A percentile compares a stretch with the other conserved stretches of the same genome.
Evolutionary conservation across 805 yeast species (phyloP).

Genomic region (Ogataea pignaliae): DNA sequence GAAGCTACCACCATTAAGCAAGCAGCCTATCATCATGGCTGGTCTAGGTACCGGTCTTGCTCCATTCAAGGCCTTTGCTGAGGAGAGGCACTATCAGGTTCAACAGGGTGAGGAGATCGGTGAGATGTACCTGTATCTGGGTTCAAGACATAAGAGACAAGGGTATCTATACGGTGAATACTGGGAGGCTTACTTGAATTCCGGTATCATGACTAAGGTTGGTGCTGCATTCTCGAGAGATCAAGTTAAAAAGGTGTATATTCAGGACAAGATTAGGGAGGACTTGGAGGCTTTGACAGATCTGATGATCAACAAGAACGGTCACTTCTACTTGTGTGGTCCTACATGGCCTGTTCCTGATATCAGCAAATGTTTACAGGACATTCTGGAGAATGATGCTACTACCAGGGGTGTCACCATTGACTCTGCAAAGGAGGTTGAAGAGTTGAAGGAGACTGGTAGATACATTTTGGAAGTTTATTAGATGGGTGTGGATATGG

Average conservation of each 20-base stretch:
- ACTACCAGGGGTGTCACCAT: conserved; percentile 57
- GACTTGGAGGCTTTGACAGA: conserved; percentile 66
- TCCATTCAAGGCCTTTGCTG: conserved; percentile 96
- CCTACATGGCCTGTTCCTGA: conserved; percentile 99
- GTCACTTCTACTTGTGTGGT: conserved; percentile 94
- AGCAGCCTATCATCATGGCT: conserved; percentile 92
- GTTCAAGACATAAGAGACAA: conserved; percentile 92
- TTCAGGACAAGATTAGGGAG: conserved; percentile 89
- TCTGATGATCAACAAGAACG: conserved; percentile 73
- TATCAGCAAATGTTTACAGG: conserved; percentile 83
- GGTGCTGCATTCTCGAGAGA: conserved; percentile 99
- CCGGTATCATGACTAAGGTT: conserved; percentile 86
- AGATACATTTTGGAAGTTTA: conserved; percentile 93
- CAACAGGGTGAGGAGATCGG: conserved; percentile 88
- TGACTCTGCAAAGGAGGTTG: conserved; percentile 77
- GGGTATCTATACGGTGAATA: conserved; percentile 95
- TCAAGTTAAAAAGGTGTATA: conserved; percentile 90
- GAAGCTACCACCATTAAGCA: conserved; percentile 86
- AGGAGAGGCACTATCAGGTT: conserved; percentile 91
- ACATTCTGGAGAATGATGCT: conserved; percentile 72
- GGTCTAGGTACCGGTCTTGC: conserved; percentile 98
- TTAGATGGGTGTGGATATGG: conserved; percentile 30
- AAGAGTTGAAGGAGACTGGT: conserved; percentile 88
- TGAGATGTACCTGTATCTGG: conserved; percentile 79
- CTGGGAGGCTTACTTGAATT: conserved; percentile 94